phyloP scores from a whole-genome alignment of 2,329 filamentous ascomycete species.

The Fusarium tricinctum region DNA sequence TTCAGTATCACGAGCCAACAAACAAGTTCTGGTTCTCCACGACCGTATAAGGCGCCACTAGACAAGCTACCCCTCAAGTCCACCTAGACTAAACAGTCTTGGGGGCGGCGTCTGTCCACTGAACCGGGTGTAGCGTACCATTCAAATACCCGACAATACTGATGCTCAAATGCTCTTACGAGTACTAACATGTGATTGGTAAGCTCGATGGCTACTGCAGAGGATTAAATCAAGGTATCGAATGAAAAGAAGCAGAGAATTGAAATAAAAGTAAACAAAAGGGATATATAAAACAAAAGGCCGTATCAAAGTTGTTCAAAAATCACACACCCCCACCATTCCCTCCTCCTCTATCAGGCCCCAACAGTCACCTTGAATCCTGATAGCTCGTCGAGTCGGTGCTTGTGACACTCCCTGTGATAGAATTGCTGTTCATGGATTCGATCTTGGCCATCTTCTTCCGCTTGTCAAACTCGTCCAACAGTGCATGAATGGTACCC shows the following conservation, averaged over 20 bases:
- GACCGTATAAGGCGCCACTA: too few relatives aligned
- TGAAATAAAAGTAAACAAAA: not conserved
- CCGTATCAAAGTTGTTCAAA: slow-evolving; percentile 7
- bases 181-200: too few relatives aligned
- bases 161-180: too few relatives aligned
- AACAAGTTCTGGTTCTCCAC: not conserved
- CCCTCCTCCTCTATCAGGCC: not conserved
- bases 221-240: not conserved
- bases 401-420: slow-evolving; percentile 28
- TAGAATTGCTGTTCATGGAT: slow-evolving; percentile 23
- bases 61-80: too few relatives aligned
- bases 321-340: slow-evolving; percentile 1
- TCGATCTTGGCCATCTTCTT: slow-evolving; percentile 40
- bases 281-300: not conserved
- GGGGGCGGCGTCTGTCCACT: too few relatives aligned
- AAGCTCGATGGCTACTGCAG: too few relatives aligned
- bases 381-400: slow-evolving; percentile 25
- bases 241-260: not conserved
- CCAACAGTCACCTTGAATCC: slow-evolving; percentile 6
- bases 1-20: not conserved
- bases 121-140: too few relatives aligned
- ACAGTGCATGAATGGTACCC: slow-evolving; percentile 33
- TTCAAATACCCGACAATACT: too few relatives aligned
- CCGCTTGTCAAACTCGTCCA: slow-evolving; percentile 41
- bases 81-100: too few relatives aligned